These are phyloP conservation scores for Byssothecium circinans DNA, from an alignment of 2,329 filamentous ascomycete genomes.

Conservation along the genomic window DNA sequence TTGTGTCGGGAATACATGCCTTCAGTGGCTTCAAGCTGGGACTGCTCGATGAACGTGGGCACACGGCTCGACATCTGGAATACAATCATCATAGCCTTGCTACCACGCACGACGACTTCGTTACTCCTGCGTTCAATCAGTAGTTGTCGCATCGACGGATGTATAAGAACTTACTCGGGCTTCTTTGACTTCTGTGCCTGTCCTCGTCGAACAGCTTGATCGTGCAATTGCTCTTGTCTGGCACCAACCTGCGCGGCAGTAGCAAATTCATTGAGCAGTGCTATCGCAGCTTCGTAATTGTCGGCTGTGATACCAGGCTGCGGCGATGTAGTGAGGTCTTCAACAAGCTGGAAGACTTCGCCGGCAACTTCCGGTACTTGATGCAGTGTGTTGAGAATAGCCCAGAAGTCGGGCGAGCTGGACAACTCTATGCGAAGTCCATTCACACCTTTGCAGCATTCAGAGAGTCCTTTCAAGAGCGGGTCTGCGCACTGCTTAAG, in stretches of 20 bases:
- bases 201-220: constrained; percentile 54
- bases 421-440: constrained; percentile 88
- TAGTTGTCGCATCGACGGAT: neutral
- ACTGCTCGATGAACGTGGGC: constrained; percentile 85
- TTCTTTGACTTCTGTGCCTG: constrained; percentile 58
- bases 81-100: constrained; percentile 78
- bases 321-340: constrained; percentile 69
- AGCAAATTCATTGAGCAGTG: constrained; percentile 85
- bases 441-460: constrained; percentile 76
- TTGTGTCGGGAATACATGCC: constrained; percentile 52
- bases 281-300: constrained; percentile 88
- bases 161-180: constrained; percentile 53
- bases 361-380: constrained; percentile 69
- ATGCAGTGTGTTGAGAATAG: constrained; percentile 76
- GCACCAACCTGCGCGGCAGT: constrained; percentile 76
- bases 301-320: constrained; percentile 86
- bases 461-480: constrained; percentile 75
- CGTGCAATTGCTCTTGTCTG: constrained; percentile 68
- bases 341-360: constrained; percentile 83
- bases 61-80: constrained; percentile 81
- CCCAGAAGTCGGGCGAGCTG: constrained; percentile 97
- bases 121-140: constrained; percentile 57
- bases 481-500: constrained; percentile 75
- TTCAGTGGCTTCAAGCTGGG: constrained; percentile 84
- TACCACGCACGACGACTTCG: constrained; percentile 73